These are phyloP conservation scores for Rhodosporidiobolus sp. DNA, from an alignment of 768 basidiomycete species.

Conservation along the genomic window DNA sequence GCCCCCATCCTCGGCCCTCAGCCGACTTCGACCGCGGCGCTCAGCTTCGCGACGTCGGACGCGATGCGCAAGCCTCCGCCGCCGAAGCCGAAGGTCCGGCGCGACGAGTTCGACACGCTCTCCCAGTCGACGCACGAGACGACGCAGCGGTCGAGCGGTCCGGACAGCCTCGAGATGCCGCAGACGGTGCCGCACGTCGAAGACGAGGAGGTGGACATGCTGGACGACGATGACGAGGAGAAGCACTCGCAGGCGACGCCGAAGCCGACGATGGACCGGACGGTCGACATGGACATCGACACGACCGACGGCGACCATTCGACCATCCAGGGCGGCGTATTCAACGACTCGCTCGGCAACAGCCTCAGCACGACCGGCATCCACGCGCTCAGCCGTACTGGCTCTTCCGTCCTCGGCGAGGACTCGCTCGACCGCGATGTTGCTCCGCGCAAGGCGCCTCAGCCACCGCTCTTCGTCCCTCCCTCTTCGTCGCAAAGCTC, in stretches of 20 bases:
- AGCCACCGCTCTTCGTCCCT: neutral
- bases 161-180: neutral
- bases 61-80: conserved; percentile 7
- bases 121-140: conserved; percentile 13
- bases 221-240: neutral
- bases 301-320: neutral
- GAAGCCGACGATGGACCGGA: conserved; percentile 9
- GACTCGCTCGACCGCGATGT: neutral
- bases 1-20: neutral
- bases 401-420: neutral
- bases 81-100: neutral
- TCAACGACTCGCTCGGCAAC: neutral
- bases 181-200: conserved; percentile 11
- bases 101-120: conserved; percentile 16
- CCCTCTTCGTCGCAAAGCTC: neutral
- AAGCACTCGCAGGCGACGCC: neutral
- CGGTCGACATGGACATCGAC: conserved; percentile 11
- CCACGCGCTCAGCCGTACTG: neutral
- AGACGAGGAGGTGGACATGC: neutral
- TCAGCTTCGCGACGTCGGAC: conserved; percentile 16
- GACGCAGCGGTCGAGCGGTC: neutral
- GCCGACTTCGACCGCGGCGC: neutral
- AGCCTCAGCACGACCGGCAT: neutral
- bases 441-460: neutral
- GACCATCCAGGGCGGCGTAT: neutral